phyloP scores from a whole-genome alignment of 2,329 filamentous ascomycete species.

The Lasiodiplodia sp. region DNA sequence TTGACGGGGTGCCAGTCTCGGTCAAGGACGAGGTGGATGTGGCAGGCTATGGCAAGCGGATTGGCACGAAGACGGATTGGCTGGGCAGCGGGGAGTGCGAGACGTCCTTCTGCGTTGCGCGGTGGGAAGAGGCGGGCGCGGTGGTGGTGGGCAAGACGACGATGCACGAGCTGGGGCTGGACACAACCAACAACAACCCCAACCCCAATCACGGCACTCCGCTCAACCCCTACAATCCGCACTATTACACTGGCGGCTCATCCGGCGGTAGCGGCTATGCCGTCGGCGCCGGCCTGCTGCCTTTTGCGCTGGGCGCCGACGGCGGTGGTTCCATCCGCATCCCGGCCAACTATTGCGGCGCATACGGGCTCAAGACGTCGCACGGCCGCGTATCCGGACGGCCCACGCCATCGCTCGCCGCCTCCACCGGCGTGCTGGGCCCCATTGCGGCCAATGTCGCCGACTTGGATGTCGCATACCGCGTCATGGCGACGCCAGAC shows the following conservation, averaged over 20 bases:
- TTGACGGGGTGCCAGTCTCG: constrained; percentile 84
- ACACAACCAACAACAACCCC: constrained; percentile 76
- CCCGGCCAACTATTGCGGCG: constrained; percentile 76
- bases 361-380: constrained; percentile 82
- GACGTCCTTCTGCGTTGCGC: constrained; percentile 74
- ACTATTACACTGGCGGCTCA: constrained; percentile 82
- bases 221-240: constrained; percentile 76
- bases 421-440: constrained; percentile 72
- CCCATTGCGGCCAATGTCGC: constrained; percentile 78
- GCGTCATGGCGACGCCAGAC: constrained; percentile 77
- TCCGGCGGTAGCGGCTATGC: constrained; percentile 79
- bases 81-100: constrained; percentile 48
- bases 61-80: constrained; percentile 69
- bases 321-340: constrained; percentile 79
- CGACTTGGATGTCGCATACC: constrained; percentile 84
- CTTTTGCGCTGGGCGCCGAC: constrained; percentile 75
- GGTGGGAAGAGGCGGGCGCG: constrained; percentile 76
- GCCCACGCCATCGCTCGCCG: constrained; percentile 65
- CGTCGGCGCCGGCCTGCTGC: constrained; percentile 73
- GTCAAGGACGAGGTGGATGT: constrained; percentile 83
- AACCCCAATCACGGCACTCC: constrained; percentile 79
- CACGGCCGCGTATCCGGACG: constrained; percentile 71
- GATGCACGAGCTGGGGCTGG: constrained; percentile 73
- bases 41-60: constrained; percentile 71
- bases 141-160: constrained; percentile 77